Percentiles rank a stretch among this genome's conserved stretches.
phyloP scores from a whole-genome alignment of 2,329 filamentous ascomycete genomes.

The Metarhizium anisopliae region DNA sequence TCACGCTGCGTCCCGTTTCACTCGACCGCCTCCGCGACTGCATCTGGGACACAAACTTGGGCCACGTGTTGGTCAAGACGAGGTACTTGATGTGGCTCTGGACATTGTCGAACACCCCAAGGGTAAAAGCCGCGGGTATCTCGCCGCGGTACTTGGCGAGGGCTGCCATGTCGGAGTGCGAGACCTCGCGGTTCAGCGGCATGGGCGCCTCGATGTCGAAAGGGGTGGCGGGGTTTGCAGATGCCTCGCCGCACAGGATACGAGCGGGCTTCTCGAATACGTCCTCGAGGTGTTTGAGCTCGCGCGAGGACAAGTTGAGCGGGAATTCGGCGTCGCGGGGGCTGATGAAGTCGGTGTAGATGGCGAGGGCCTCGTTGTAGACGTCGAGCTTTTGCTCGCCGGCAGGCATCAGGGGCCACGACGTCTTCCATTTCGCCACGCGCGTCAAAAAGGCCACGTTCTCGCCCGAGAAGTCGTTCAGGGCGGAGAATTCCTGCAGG shows the following conservation, averaged over 20 bases:
- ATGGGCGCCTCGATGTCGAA: constrained; percentile 19
- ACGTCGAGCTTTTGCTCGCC: constrained; percentile 23
- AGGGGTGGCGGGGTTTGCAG: constrained; percentile 24
- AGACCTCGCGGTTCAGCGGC: not conserved
- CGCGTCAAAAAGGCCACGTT: constrained; percentile 57
- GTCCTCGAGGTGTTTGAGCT: constrained; percentile 39
- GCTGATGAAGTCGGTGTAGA: constrained; percentile 53
- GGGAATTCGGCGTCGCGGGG: constrained; percentile 51
- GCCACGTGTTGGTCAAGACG: constrained; percentile 61
- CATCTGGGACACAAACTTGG: constrained; percentile 35
- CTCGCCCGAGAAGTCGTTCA: constrained; percentile 59
- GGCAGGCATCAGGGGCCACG: constrained; percentile 8
- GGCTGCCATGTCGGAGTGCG: not conserved
- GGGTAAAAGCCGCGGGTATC: constrained; percentile 37
- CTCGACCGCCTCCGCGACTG: constrained; percentile 6
- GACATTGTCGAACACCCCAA: constrained; percentile 46
- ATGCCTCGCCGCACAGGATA: constrained; percentile 28
- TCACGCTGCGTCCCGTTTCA: constrained; percentile 6
- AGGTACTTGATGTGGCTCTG: constrained; percentile 53
- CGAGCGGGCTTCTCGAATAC: constrained; percentile 45
- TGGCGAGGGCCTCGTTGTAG: constrained; percentile 50
- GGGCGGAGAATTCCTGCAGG: constrained; percentile 54
- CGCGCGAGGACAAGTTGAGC: constrained; percentile 49
- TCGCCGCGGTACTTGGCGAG: constrained; percentile 24
- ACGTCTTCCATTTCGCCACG: constrained; percentile 43